These are phyloP conservation scores for Termitomyces sp. DNA, from an alignment of 768 basidiomycete species.

Conservation along the genomic window DNA sequence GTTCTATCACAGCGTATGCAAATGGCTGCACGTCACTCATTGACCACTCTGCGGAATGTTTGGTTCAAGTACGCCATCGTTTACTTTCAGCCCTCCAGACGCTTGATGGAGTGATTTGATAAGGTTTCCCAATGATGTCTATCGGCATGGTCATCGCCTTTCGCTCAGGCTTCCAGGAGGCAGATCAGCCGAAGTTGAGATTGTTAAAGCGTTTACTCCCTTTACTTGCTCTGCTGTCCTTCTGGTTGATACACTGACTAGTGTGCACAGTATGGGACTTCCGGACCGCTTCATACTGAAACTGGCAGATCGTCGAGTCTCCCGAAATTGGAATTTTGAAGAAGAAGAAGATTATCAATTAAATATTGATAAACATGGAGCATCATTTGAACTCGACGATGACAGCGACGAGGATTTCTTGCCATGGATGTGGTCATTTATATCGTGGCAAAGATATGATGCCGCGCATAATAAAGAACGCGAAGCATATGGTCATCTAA, in stretches of 20 bases:
- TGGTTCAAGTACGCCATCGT: not conserved
- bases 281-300: too few species aligned
- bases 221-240: not conserved
- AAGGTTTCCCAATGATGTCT: not conserved
- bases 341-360: too few species aligned
- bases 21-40: not conserved
- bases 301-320: too few species aligned
- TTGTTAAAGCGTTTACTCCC: not conserved
- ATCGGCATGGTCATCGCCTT: not conserved
- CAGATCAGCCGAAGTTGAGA: not conserved
- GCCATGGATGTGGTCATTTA: too few species aligned
- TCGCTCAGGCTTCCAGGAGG: not conserved
- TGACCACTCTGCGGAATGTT: not conserved
- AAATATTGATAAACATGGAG: too few species aligned
- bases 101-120: not conserved
- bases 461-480: too few species aligned
- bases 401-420: too few species aligned
- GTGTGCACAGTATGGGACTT: not conserved
- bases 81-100: not conserved
- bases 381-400: too few species aligned
- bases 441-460: too few species aligned
- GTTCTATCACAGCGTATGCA: not conserved
- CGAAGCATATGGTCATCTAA: too few species aligned
- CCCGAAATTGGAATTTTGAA: too few species aligned
- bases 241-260: not conserved